Percentiles rank a stretch among this genome's conserved stretches.
phyloP scores from a whole-genome alignment of 2,329 filamentous ascomycete genomes.

The Zymoseptoria pseudotritici region DNA sequence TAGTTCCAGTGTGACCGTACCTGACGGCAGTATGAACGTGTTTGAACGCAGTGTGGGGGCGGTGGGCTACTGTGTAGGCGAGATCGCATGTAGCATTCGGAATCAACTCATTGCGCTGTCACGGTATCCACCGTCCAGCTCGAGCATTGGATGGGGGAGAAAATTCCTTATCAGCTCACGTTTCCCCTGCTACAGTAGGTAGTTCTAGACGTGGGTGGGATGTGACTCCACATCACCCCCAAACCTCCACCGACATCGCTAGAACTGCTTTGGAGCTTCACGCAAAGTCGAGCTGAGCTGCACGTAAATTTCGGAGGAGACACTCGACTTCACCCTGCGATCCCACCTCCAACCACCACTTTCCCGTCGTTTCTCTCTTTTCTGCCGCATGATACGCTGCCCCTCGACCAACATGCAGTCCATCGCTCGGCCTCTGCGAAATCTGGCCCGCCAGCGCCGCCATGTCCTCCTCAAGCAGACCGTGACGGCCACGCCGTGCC shows the following conservation, averaged over 20 bases:
- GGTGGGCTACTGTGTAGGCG: too few species aligned
- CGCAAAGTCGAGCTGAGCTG: not conserved
- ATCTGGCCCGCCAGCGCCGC: not conserved
- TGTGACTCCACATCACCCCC: not conserved
- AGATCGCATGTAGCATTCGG: too few species aligned
- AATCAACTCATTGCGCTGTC: too few species aligned
- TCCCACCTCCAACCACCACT: not conserved
- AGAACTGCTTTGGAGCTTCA: not conserved
- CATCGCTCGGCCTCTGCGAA: slow-evolving; percentile 7
- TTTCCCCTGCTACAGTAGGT: not conserved
- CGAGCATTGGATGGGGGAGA: not conserved
- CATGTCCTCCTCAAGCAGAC: not conserved
- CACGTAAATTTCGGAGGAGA: not conserved
- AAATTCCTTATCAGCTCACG: not conserved
- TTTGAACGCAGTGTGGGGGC: not conserved
- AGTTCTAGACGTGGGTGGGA: not conserved
- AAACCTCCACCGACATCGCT: not conserved
- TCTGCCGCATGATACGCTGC: slow-evolving; percentile 5
- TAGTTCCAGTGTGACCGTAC: too few species aligned
- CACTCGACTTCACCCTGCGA: not conserved
- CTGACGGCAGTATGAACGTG: not conserved
- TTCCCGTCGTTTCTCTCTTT: not conserved
- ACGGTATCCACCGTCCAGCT: not conserved
- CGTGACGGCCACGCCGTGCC: not conserved
- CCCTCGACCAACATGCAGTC: slow-evolving; percentile 8